A percentile compares a stretch with the other conserved stretches of the same genome.
phyloP scores from a whole-genome alignment of 2,329 filamentous ascomycete genomes.

The Hypoxylon sp. region DNA sequence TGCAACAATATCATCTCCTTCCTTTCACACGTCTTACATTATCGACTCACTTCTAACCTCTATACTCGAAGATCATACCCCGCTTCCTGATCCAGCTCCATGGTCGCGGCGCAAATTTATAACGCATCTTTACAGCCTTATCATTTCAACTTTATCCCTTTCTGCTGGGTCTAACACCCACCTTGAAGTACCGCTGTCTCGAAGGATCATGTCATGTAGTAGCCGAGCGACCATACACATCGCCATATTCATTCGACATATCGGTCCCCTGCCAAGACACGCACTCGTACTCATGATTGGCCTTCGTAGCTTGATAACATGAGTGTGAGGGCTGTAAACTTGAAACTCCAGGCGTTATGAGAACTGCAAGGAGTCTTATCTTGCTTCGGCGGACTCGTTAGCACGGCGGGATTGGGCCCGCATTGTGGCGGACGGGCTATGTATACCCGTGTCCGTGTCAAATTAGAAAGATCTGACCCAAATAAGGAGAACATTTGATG shows the following conservation, averaged over 20 bases:
- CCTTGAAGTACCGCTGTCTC: neutral
- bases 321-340: neutral
- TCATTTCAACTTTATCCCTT: neutral
- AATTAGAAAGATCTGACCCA: neutral
- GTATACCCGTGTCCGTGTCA: neutral
- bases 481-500: neutral
- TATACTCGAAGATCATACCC: neutral
- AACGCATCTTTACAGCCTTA: neutral
- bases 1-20: neutral
- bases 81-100: neutral
- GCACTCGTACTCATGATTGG: neutral
- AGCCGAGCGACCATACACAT: neutral
- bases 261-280: neutral
- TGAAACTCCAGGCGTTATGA: neutral
- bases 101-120: neutral
- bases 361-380: neutral
- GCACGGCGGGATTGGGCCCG: neutral
- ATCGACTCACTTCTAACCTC: neutral
- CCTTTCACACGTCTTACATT: neutral
- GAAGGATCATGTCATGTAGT: slow-evolving; percentile 5
- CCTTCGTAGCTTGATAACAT: neutral
- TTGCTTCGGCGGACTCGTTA: neutral
- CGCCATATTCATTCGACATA: neutral
- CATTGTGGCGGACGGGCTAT: neutral
- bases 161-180: neutral